Base-by-base conservation (phyloP, 805 yeast genomes). In the Saturnispora halmiae region DNA sequence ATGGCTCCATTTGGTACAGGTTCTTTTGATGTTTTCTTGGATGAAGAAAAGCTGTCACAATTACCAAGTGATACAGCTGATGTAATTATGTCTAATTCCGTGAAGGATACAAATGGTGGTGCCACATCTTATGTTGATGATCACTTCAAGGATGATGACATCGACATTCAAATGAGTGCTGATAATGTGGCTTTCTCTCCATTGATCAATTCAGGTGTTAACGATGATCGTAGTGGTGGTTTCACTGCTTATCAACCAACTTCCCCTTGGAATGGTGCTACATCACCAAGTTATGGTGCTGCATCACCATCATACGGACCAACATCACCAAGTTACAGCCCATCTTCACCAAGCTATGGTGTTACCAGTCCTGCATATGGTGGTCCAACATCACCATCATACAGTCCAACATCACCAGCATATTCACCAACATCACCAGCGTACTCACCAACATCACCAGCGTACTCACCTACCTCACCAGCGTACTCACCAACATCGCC, bases 1-100 rank as follows among this genome's bases (percentile, higher is more conserved):
- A 75, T 92, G 73, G 97, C 98, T 18, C 97, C 98, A 45, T 75
- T 92, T 53, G 99, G 99, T 64, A 92, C 99, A 2, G 99, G 99
- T 59, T 82, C 95, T 1, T 92, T 92, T 58, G 97, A 92, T 59
- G 90, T 92, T 29, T 79, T 85, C 79, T 79, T 92, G 46, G 96
- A 92, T 61, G 97, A 92, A 53, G 77, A 78, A 55, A 77, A 86
- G 70, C 70, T 90, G 58, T 78, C 80, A 41, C 59, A 72, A 36
- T 67, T 82, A 31, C 77, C 84, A 25, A 65, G 70, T n/a, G 74
- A 72, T 33, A 60, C 45, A 53, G 63, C 37, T 41, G 59, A 45
- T 46, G 67, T 64, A 18, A 55, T 65, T 27, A 59, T 58, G 21
- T 53, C 72, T n/a, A 66, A 63, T 36, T 67, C 61, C 43, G 56